Percentiles rank a stretch among this genome's conserved stretches.
These are phyloP conservation scores for Chlamydomonas sphaeroides DNA, from an alignment of 139 green algal genomes.

Conservation along the genomic window DNA sequence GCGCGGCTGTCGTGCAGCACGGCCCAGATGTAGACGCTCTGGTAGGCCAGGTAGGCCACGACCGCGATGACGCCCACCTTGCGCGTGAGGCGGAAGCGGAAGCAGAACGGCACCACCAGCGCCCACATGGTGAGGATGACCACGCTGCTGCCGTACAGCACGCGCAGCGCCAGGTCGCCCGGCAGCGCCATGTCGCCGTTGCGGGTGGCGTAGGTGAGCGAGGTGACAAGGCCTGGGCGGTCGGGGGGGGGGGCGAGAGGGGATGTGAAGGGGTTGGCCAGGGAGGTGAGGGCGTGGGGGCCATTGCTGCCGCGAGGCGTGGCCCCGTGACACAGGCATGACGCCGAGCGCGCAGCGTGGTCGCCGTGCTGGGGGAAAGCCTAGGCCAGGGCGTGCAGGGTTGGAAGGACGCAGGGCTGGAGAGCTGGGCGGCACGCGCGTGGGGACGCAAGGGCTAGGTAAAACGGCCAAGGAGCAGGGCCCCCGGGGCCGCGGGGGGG, in stretches of 20 bases:
- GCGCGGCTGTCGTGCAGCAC: slow-evolving; percentile 14
- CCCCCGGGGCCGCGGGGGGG: no score
- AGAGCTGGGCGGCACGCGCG: no score
- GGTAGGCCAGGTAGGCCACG: slow-evolving; percentile 53
- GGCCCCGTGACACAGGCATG: background rate
- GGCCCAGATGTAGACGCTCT: slow-evolving; percentile 46
- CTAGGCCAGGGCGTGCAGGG: no score
- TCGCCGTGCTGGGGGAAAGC: no score
- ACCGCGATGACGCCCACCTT: slow-evolving; percentile 35
- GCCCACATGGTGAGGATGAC: slow-evolving; percentile 51
- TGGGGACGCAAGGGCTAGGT: no score
- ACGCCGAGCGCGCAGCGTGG: background rate
- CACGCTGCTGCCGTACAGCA: slow-evolving; percentile 38
- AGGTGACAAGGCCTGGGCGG: slow-evolving; percentile 30
- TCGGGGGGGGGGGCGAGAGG: background rate
- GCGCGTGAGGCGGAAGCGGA: slow-evolving; percentile 51
- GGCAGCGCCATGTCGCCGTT: slow-evolving; percentile 37
- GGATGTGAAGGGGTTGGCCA: no score
- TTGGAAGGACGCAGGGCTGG: no score
- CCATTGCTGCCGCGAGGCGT: no score
- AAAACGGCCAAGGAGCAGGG: no score
- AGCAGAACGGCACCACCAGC: slow-evolving; percentile 51
- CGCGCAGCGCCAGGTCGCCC: slow-evolving; percentile 24
- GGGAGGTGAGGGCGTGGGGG: no score
- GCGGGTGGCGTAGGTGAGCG: slow-evolving; percentile 18